Evolutionary conservation across 108 stramenopile species (phyloP), one percentile per base, ranked within the genome.

Genomic region (Nitzschia putrida): DNA sequence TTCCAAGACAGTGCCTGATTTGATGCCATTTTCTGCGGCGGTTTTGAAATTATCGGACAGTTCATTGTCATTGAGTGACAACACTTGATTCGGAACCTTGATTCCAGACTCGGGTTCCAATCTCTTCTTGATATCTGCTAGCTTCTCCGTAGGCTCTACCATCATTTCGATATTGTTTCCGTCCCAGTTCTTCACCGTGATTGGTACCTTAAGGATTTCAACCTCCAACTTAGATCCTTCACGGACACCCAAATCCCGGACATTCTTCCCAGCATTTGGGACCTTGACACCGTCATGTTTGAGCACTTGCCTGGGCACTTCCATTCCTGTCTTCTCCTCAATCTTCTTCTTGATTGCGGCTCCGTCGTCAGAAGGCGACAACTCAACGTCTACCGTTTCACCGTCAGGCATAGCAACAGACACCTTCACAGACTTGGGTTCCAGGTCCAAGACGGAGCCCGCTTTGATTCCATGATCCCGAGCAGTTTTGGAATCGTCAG

Each of bases 41-140:
- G 75, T 76, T 8, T 38, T 63, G 13, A 5, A 25, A 0, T 75
- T 51, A 0, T 68, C 68, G 3, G 69, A 51, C 8, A 42, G 71
- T 74, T 86, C 86, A 0, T 44, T 43, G 45, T 85, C 85, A 20
- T 85, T 71, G 55, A 86, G 83, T 53, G 77, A 85, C 54, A 85
- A 56, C 43, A 69, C 64, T 55, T 86, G 90, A 45, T 85, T 45
- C 12, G 75, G 29, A 16, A 34, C n/a, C 7, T 50, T 49, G 14
- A 81, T 68, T 13, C 63, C 66, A 42, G 51, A 41, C 13, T 58
- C 40, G n/a, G 67, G 51, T 50, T 72, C 61, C 10, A 72, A 22
- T 39, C 45, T 50, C 22, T 54, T 54, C 71, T 72, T 72, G 26
- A 72, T 63, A 40, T 42, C 58, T 3, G 52, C 29, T 0, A 72